Evolutionary conservation across 2,329 filamentous ascomycete genomes (phyloP), one percentile per base, ranked within the genome.

Genomic region (Salinomyces thailandicus): DNA sequence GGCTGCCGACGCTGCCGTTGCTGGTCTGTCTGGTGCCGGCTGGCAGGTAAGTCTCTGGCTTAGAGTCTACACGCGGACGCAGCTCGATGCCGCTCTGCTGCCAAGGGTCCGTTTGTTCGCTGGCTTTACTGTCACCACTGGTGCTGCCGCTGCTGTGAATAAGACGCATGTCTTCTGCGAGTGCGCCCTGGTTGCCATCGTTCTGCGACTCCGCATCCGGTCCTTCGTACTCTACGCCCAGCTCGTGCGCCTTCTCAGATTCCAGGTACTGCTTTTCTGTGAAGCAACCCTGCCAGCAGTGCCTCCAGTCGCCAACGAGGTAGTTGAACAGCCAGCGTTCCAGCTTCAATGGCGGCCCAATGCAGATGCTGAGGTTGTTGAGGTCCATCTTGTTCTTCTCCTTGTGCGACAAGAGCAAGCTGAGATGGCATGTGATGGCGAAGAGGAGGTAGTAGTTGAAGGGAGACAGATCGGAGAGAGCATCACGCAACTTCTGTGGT

Each of bases 321-420:
- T 94, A 95, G 52, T 87, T 85, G 71, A 96, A 96, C 59, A 85
- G 93, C 59, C 89, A 93, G 1, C 80, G 80, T 53, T 96, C 89
- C 41, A 96, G 91, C 63, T 89, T 93, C 75, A 96, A 85, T 61
- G 86, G 93, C 3, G 89, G 89, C 61, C 94, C 86, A 62, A 95
- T 95, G 65, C 89, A 96, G 50, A 95, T 93, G 63, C 86, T 93
- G 16, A 96, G 68, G 48, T 95, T 95, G 55, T 85, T 79, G 57
- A 89, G 94, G 57, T 93, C 85, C 89, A 96, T 96, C 67, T 93
- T 94, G 72, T 95, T 96, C 67, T 89, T 87, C 46, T 93, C 85
- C 16, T 86, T 82, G 59, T 93, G 89, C 1, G 85, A 86, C 49
- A 94, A 78, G 7, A 96, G 72, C 17, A 95, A 73, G 51, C 86